phyloP scores from a whole-genome alignment of 176 grass and related monocot species.

The Bothriochloa decipiens region DNA sequence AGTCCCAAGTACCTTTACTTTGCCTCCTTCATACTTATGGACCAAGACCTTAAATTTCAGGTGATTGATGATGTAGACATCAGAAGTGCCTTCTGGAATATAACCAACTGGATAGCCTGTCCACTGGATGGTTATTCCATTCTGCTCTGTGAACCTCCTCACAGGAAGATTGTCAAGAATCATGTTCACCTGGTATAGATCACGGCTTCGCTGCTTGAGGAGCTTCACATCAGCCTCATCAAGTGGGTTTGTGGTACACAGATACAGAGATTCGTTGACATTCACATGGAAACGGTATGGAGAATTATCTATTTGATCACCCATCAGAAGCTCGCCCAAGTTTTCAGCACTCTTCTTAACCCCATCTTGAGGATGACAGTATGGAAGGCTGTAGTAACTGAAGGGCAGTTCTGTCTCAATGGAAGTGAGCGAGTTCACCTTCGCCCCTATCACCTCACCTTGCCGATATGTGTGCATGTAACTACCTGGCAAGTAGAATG shows the following conservation, averaged over 20 bases:
- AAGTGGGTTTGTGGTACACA: constrained; percentile 70
- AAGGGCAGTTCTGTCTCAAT: constrained; percentile 89
- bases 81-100: constrained; percentile 58
- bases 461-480: constrained; percentile 82
- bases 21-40: constrained; percentile 77
- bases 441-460: constrained; percentile 57
- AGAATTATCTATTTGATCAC: constrained; percentile 92
- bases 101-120: constrained; percentile 90
- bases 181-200: constrained; percentile 92
- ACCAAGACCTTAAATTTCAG: constrained; percentile 89
- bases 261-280: constrained; percentile 74
- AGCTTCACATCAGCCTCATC: constrained; percentile 70
- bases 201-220: constrained; percentile 69
- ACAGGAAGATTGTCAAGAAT: constrained; percentile 91
- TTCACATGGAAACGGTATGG: constrained; percentile 72
- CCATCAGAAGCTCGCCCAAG: constrained; percentile 86
- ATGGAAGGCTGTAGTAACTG: constrained; percentile 83
- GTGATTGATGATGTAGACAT: constrained; percentile 82
- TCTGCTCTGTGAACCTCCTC: constrained; percentile 81
- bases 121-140: constrained; percentile 80
- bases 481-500: constrained; percentile 83
- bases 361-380: constrained; percentile 61
- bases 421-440: constrained; percentile 90
- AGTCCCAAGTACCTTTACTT: constrained; percentile 73
- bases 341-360: constrained; percentile 91